Percentiles rank a stretch among this genome's conserved stretches.
Conservation (phyloP, 106 monocot genomes). For the Acorus gramineus region DNA sequence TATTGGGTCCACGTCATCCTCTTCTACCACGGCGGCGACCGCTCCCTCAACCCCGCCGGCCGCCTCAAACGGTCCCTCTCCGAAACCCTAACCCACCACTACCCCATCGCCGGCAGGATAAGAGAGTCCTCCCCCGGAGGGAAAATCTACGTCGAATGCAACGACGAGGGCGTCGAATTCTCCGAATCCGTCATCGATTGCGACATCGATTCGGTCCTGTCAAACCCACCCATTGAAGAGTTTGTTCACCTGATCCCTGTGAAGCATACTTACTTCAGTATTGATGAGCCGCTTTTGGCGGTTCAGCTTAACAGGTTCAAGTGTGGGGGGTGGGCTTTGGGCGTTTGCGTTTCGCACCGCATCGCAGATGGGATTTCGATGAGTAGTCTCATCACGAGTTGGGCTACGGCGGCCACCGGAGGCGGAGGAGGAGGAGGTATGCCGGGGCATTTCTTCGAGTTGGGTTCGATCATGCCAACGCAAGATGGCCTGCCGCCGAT, state of each 20-base stretch:
- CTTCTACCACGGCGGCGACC: conserved; percentile 7
- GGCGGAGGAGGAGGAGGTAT: no score
- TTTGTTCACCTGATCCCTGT: conserved; percentile 13
- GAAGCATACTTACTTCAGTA: conserved; percentile 1
- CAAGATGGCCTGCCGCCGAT: no score
- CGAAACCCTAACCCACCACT: conserved; percentile 14
- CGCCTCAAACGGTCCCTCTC: conserved; percentile 24
- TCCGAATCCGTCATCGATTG: conserved; percentile 5
- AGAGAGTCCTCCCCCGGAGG: not conserved
- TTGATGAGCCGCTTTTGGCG: conserved; percentile 13
- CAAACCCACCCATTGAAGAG: conserved; percentile 5
- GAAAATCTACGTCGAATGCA: conserved; percentile 21
- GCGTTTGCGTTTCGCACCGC: conserved; percentile 23
- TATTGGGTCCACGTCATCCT: conserved; percentile 25
- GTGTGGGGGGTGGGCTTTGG: conserved; percentile 9
- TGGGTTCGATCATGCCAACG: no score
- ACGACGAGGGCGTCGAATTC: conserved; percentile 18
- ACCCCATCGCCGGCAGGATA: conserved; percentile 31
- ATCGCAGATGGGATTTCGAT: conserved; percentile 29
- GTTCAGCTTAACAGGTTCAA: conserved; percentile 19
- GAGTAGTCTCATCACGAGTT: conserved; percentile 18
- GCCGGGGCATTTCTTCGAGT: not conserved
- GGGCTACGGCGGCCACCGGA: conserved; percentile 8
- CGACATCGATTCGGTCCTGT: conserved; percentile 6
- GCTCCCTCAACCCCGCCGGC: not conserved